Evolutionary conservation across 2,329 filamentous ascomycete genomes (phyloP), one percentile per base, ranked within the genome.

Genomic region (Mollisiaceae sp.): DNA sequence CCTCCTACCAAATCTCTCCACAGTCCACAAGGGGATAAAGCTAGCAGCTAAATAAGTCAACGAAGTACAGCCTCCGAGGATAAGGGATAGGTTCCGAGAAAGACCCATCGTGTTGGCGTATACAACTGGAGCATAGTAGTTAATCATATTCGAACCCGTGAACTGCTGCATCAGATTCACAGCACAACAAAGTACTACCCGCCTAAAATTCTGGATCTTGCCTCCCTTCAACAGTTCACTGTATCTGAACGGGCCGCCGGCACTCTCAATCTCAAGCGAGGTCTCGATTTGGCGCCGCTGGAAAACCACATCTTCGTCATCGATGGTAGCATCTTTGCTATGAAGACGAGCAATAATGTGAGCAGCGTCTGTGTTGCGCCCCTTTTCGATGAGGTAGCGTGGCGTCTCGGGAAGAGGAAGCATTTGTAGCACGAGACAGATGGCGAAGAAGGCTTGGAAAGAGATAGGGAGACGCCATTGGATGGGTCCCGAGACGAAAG

Each of bases 1-100:
- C 70, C 92, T 91, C 75, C 93, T 91, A 70, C 93, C 93, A 70
- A 93, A 85, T 74, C 82, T n/a, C 83, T 97, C 93, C 67, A 96
- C 89, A 15, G 89, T 89, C 81, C 85, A 95, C 86, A 96, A 95
- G 32, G 92, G 94, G 73, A 96, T 79, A 1, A 89, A 89, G 0
- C 89, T 91, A 2, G 89, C 88, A 72, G 91, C 89, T 27, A 92
- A 83, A 22, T 84, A 85, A 57, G 84, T 81, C 3, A 66, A 43
- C 12, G 65, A 67, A 11, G 71, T 71, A 54, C 75, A 69, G 43
- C 73, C 71, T 1, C 70, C 75, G 14, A 76, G 72, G 55, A 76
- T 74, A 47, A 74, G 69, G 24, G 72, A 75, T 32, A 82, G 75
- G 6, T 83, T 87, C 2, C 81, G 80, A 0, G 72, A 78, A 61